A percentile compares a stretch with the other conserved stretches of the same genome.
These are phyloP conservation scores for Mycena albidolilacea DNA, from an alignment of 768 basidiomycete species.

Conservation along the genomic window DNA sequence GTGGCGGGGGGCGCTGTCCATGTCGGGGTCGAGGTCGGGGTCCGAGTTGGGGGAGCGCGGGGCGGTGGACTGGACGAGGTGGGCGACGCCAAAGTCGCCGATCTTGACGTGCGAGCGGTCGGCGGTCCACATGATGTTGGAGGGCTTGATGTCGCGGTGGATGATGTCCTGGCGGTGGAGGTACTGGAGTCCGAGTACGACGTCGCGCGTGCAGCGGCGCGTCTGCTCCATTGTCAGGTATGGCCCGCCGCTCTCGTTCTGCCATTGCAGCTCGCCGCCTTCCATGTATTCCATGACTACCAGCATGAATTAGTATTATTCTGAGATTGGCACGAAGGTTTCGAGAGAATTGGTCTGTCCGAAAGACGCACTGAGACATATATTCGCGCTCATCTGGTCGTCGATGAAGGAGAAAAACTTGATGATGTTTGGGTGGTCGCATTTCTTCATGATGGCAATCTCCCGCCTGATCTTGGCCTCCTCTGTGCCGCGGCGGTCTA, in stretches of 20 bases:
- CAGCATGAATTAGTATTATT: background rate
- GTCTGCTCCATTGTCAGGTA: conserved; percentile 88
- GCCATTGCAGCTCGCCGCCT: conserved; percentile 96
- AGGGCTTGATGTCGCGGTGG: conserved; percentile 99
- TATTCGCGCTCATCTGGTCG: conserved; percentile 87
- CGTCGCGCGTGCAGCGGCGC: conserved; percentile 91
- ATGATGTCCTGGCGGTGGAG: conserved; percentile 98
- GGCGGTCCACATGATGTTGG: conserved; percentile 92
- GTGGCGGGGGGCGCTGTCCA: conserved; percentile 78
- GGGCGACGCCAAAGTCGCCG: conserved; percentile 97
- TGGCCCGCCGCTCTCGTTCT: conserved; percentile 71
- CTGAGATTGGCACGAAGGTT: too few species aligned
- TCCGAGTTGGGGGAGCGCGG: conserved; percentile 71
- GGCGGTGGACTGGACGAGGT: conserved; percentile 89
- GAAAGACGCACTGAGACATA: conserved; percentile 88
- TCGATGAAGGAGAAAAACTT: conserved; percentile 95
- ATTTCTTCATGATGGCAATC: conserved; percentile 99
- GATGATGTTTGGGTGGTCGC: conserved; percentile 91
- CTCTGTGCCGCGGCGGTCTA: conserved; percentile 77
- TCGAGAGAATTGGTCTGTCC: too few species aligned
- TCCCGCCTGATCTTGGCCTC: conserved; percentile 92
- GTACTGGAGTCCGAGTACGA: conserved; percentile 95
- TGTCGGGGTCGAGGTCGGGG: conserved; percentile 62
- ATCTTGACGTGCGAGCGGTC: conserved; percentile 95
- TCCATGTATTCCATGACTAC: conserved; percentile 96